These are phyloP conservation scores for Aspergillus felis DNA, from an alignment of 2,329 filamentous ascomycete species.

Conservation along the genomic window DNA sequence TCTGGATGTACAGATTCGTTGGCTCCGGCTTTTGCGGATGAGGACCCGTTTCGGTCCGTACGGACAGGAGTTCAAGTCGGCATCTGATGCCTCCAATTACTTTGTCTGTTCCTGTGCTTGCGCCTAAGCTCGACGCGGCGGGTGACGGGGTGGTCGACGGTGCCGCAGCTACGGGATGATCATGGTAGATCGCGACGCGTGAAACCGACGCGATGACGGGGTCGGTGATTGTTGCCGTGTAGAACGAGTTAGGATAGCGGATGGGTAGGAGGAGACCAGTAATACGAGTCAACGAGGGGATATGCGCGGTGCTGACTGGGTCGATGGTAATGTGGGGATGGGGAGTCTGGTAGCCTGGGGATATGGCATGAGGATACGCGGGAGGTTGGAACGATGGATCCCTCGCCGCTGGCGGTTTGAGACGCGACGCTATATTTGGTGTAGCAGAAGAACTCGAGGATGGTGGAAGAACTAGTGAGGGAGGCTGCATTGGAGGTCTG, in stretches of 20 bases:
- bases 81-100: slow-evolving; percentile 49
- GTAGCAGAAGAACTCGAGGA: slow-evolving; percentile 16
- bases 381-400: slow-evolving; percentile 26
- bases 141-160: slow-evolving; percentile 11
- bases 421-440: slow-evolving; percentile 14
- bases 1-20: slow-evolving; percentile 58
- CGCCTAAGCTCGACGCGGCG: slow-evolving; percentile 10
- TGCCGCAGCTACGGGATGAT: slow-evolving; percentile 35
- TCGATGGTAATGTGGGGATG: slow-evolving; percentile 52
- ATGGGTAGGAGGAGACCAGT: slow-evolving; percentile 58
- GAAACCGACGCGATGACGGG: slow-evolving; percentile 51
- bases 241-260: slow-evolving; percentile 59
- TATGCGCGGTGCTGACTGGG: slow-evolving; percentile 49
- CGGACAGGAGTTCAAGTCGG: slow-evolving; percentile 37
- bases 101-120: slow-evolving; percentile 34
- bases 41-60: slow-evolving; percentile 5
- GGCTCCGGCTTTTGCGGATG: slow-evolving; percentile 20
- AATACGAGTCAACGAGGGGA: slow-evolving; percentile 55
- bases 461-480: slow-evolving; percentile 24
- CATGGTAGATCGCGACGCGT: slow-evolving; percentile 57
- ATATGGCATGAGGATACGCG: slow-evolving; percentile 27
- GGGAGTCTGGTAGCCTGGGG: slow-evolving; percentile 28
- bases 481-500: slow-evolving; percentile 29
- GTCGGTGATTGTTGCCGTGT: slow-evolving; percentile 56
- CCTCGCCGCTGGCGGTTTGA: slow-evolving; percentile 20